A percentile compares a stretch with the other conserved stretches of the same genome.
phyloP scores from a whole-genome alignment of 2,329 filamentous ascomycete genomes.

The Colletotrichum scovillei region DNA sequence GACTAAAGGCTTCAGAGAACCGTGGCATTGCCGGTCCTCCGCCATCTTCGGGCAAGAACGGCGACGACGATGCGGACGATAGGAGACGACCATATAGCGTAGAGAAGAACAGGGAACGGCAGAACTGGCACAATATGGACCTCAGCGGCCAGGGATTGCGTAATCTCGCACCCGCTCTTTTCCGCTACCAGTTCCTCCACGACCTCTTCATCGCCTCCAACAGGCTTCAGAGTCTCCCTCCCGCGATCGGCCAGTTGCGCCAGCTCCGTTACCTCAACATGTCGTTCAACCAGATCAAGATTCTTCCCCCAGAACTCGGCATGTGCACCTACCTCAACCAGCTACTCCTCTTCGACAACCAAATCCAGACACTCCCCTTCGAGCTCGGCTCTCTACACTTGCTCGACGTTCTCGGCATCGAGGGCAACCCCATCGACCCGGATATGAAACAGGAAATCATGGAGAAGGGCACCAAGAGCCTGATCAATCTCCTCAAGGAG shows the following conservation, averaged over 20 bases:
- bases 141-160: constrained; percentile 95
- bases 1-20: constrained; percentile 77
- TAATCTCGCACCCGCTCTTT: constrained; percentile 82
- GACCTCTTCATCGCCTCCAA: constrained; percentile 96
- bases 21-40: constrained; percentile 71
- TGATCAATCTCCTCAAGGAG: constrained; percentile 87
- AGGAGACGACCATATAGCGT: constrained; percentile 73
- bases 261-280: constrained; percentile 86
- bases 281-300: constrained; percentile 86
- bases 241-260: constrained; percentile 84
- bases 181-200: constrained; percentile 88
- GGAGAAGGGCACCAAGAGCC: constrained; percentile 85
- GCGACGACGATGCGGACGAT: constrained; percentile 67
- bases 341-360: constrained; percentile 90
- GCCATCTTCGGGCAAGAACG: constrained; percentile 59
- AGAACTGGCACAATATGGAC: constrained; percentile 94
- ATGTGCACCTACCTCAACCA: constrained; percentile 95
- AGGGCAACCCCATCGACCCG: constrained; percentile 87
- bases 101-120: constrained; percentile 73
- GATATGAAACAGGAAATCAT: constrained; percentile 84
- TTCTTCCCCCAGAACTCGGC: constrained; percentile 89
- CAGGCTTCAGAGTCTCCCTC: constrained; percentile 83
- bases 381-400: constrained; percentile 92
- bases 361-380: constrained; percentile 82
- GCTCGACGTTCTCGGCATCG: constrained; percentile 88